Conservation (phyloP, 805 yeast genomes). For the Wickerhamomyces bisporus region DNA sequence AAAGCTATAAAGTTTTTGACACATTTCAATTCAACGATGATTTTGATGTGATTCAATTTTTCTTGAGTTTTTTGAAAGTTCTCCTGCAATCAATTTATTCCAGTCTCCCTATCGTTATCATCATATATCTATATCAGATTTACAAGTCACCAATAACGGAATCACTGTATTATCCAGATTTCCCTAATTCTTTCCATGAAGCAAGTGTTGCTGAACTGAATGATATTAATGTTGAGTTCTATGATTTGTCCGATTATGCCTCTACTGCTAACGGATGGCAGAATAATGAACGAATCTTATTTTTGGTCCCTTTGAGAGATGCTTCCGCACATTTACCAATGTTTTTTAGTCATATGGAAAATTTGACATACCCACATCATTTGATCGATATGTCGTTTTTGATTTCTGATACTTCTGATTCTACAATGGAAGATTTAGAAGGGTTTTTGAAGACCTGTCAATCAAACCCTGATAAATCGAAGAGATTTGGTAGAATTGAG, state of each 20-base stretch:
- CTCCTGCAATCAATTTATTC: constrained; percentile 1
- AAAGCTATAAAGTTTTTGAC: neutral
- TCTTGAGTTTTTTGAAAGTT: neutral
- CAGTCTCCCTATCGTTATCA: constrained; percentile 11
- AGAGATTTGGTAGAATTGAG: constrained; percentile 79
- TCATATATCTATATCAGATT: constrained; percentile 9
- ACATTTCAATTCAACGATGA: neutral
- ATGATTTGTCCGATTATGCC: constrained; percentile 61
- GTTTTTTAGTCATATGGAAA: constrained; percentile 78
- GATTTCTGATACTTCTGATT: constrained; percentile 86
- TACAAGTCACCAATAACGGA: constrained; percentile 8
- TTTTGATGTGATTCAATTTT: neutral
- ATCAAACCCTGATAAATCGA: constrained; percentile 50
- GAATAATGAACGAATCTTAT: constrained; percentile 68
- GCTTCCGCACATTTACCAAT: constrained; percentile 87
- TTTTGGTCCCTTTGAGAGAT: constrained; percentile 88
- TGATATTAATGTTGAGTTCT: constrained; percentile 50
- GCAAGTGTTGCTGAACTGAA: constrained; percentile 22
- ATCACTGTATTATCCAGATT: constrained; percentile 28
- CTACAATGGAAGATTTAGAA: constrained; percentile 68
- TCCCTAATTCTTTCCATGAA: constrained; percentile 27
- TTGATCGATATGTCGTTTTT: constrained; percentile 78
- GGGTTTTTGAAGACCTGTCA: constrained; percentile 59
- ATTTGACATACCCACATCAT: constrained; percentile 82
- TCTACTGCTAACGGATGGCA: constrained; percentile 79